phyloP scores from a whole-genome alignment of 208 protist genomes.

The Herpetomonas tarakana region DNA sequence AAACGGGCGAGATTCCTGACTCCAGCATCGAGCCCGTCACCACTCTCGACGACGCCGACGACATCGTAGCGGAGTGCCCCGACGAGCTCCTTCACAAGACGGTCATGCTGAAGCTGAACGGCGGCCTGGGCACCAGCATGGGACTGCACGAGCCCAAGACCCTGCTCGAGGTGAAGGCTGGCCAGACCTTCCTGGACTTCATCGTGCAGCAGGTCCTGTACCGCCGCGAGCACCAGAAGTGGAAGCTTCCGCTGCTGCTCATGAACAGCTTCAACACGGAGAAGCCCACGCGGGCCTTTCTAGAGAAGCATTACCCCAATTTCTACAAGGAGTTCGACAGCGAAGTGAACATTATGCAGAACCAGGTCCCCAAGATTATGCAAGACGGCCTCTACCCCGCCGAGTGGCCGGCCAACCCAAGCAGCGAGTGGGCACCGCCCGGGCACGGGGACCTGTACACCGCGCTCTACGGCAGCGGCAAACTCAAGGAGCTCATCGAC shows the following conservation, averaged over 20 bases:
- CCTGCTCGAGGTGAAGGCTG: constrained; percentile 92
- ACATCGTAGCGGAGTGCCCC: constrained; percentile 19
- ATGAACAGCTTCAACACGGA: constrained; percentile 99
- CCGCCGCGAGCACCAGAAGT: constrained; percentile 85
- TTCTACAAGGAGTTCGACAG: constrained; percentile 47
- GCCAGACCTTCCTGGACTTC: constrained; percentile 98
- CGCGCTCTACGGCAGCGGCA: constrained; percentile 90
- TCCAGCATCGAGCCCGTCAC: constrained; percentile 40
- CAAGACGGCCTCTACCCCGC: constrained; percentile 58
- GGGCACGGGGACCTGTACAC: constrained; percentile 99
- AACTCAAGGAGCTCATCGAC: constrained; percentile 70
- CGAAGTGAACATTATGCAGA: constrained; percentile 80
- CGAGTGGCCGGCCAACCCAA: constrained; percentile 36
- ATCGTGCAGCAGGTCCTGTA: constrained; percentile 93
- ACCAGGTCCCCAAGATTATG: constrained; percentile 85
- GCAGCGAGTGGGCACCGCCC: constrained; percentile 95
- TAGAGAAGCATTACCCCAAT: constrained; percentile 47
- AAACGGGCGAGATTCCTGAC: constrained; percentile 55
- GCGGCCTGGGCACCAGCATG: constrained; percentile 94
- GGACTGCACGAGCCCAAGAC: constrained; percentile 83
- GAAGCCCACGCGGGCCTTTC: constrained; percentile 80
- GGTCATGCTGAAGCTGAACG: constrained; percentile 98
- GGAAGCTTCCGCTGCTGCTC: constrained; percentile 95
- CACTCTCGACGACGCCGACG: constrained; percentile 34
- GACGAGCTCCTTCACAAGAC: constrained; percentile 65